phyloP scores from a whole-genome alignment of 2,329 filamentous ascomycete genomes.

The Penicillium italicum region DNA sequence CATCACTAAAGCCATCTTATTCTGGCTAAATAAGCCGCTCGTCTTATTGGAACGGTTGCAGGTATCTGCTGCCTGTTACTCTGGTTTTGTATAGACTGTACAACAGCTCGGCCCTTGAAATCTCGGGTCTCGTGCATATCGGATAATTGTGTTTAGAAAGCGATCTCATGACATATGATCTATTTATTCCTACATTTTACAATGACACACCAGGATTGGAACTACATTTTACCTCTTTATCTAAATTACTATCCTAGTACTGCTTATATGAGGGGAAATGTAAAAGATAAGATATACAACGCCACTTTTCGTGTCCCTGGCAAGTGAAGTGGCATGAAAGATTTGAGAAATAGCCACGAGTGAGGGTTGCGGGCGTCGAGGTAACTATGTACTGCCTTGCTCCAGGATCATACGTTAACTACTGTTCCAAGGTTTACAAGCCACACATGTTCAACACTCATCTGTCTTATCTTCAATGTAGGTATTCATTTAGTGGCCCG shows the following conservation, averaged over 20 bases:
- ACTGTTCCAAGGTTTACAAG: too few relatives aligned
- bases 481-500: conserved; percentile 2
- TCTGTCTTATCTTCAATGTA: background rate
- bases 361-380: background rate
- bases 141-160: background rate
- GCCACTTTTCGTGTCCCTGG: background rate
- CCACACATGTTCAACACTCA: background rate
- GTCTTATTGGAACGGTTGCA: background rate
- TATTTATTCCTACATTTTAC: background rate
- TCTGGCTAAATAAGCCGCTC: background rate
- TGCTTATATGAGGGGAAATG: background rate
- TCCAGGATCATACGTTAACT: too few relatives aligned
- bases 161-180: background rate
- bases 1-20: background rate
- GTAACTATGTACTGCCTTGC: background rate
- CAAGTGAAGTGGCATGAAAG: too few relatives aligned
- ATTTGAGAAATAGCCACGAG: background rate
- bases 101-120: background rate
- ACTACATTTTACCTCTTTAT: background rate
- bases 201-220: background rate
- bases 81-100: background rate
- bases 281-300: background rate
- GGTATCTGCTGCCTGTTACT: background rate
- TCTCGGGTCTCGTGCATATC: background rate
- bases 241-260: background rate